Conservation (phyloP, 2,329 filamentous ascomycete species). For the Pseudogymnoascus verrucosus region DNA sequence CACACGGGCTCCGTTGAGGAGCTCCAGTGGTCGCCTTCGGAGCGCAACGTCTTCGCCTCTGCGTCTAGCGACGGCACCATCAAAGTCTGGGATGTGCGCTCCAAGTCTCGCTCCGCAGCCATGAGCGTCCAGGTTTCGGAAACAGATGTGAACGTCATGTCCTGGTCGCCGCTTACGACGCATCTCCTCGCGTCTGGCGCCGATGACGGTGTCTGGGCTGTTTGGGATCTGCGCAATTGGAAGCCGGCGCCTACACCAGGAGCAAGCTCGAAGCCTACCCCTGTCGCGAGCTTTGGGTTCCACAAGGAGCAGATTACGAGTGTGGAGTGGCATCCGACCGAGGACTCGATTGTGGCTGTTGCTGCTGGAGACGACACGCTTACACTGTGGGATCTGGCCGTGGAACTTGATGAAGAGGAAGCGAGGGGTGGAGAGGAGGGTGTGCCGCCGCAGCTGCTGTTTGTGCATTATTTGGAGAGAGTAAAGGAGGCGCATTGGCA, state of each 20-base stretch:
- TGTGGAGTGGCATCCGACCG: slow-evolving; percentile 94
- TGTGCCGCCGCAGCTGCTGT: slow-evolving; percentile 87
- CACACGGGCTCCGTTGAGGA: slow-evolving; percentile 87
- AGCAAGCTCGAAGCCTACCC: slow-evolving; percentile 50
- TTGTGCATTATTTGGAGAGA: slow-evolving; percentile 92
- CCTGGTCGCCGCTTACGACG: slow-evolving; percentile 81
- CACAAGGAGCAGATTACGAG: slow-evolving; percentile 95
- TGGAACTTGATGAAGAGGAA: slow-evolving; percentile 95
- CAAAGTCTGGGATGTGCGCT: slow-evolving; percentile 90
- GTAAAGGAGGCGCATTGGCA: slow-evolving; percentile 98
- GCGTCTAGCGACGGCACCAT: slow-evolving; percentile 90
- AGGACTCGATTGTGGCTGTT: slow-evolving; percentile 91
- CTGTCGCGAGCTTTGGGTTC: slow-evolving; percentile 90
- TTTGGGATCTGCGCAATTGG: slow-evolving; percentile 96
- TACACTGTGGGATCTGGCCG: slow-evolving; percentile 92
- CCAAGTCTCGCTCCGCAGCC: slow-evolving; percentile 81
- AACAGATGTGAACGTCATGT: slow-evolving; percentile 91
- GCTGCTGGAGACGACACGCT: slow-evolving; percentile 90
- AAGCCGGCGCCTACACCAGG: slow-evolving; percentile 54
- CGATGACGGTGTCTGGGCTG: slow-evolving; percentile 88
- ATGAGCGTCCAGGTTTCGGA: slow-evolving; percentile 77
- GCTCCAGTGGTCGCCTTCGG: slow-evolving; percentile 90
- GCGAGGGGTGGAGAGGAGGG: slow-evolving; percentile 77
- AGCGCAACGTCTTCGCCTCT: slow-evolving; percentile 89
- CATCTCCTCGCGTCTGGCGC: slow-evolving; percentile 88